Base-by-base conservation (phyloP, 176 grass and related monocot genomes). In the Calamus simplicifolius region DNA sequence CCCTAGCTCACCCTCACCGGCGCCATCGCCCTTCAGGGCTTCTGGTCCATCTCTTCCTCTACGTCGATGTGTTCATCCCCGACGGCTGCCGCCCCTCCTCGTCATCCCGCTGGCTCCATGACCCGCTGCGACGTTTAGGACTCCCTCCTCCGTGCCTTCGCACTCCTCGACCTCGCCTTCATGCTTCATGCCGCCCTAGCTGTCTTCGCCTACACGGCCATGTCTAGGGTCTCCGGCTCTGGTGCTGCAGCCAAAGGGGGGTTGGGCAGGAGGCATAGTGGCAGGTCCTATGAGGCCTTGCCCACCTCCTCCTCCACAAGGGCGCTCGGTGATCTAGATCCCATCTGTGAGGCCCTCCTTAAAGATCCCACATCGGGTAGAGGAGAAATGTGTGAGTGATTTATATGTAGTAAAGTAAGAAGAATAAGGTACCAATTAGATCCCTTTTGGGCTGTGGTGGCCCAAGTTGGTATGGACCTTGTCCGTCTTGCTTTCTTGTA, bases 31-130 rank as follows among this genome's bases (percentile, higher is more conserved):
- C 73, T 89, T 8, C 77, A 70, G 26, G 81, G 69, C 21, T 81
- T 89, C 61, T 89, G 85, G 85, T 71, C 65, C 5, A 61, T 76
- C 48, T 89, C 60, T 50, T 0, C 48, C 85, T 89, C 48, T 89
- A 89, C 59, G 73, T 84, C 12, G 85, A 89, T 18, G 27, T 60
- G 6, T 89, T 74, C 69, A 51, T 84, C 48, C 80, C 77, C 29
- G 60, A 53, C 0, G 85, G 80, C 0, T 89, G 80, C 73, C 80
- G 77, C 52, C 56, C 14, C 60, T 89, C n/a, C 51, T 82, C 49
- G 50, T 26, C 50, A n/a, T 54, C 68, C 57, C 31, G 43, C 57
- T 7, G 25, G 59, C 8, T 60, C 76, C 4, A 18, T 68, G 29
- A 84, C 85, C 51, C 77, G 73, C 4, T 89, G 80, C 30, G 80